Conservation (phyloP, 805 yeast species). For the Millerozyma miso region DNA sequence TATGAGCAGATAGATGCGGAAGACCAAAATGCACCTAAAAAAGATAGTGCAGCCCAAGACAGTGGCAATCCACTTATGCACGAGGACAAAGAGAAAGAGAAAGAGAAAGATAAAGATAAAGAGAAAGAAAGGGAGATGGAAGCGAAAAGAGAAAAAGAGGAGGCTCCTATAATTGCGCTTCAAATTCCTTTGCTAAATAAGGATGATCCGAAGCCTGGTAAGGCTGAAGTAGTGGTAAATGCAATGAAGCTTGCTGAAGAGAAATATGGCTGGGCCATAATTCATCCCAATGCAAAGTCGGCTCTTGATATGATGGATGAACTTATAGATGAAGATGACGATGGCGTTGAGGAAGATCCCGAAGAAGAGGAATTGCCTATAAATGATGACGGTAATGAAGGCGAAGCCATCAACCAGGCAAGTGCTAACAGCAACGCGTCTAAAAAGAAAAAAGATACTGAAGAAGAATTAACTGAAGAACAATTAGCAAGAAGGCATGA, state of each 20-base stretch:
- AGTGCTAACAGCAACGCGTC: neutral
- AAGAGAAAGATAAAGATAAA: constrained; percentile 8
- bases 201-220: constrained; percentile 49
- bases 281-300: constrained; percentile 64
- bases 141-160: constrained; percentile 16
- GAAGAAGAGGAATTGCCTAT: constrained; percentile 27
- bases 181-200: constrained; percentile 49
- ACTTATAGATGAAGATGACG: constrained; percentile 28
- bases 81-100: constrained; percentile 5
- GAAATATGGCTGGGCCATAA: constrained; percentile 72
- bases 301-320: constrained; percentile 49
- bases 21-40: neutral
- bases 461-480: constrained; percentile 33
- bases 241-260: constrained; percentile 74
- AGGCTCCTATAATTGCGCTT: constrained; percentile 49
- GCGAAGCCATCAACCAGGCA: constrained; percentile 1
- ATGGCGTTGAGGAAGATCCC: constrained; percentile 24
- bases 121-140: constrained; percentile 10
- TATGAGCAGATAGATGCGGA: neutral
- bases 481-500: constrained; percentile 44
- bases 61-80: neutral
- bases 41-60: neutral
- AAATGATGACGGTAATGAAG: constrained; percentile 11
- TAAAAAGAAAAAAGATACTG: constrained; percentile 14
- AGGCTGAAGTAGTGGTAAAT: constrained; percentile 63